Evolutionary conservation across 805 yeast species (phyloP).

Genomic region (Starmerella vaccinii): DNA sequence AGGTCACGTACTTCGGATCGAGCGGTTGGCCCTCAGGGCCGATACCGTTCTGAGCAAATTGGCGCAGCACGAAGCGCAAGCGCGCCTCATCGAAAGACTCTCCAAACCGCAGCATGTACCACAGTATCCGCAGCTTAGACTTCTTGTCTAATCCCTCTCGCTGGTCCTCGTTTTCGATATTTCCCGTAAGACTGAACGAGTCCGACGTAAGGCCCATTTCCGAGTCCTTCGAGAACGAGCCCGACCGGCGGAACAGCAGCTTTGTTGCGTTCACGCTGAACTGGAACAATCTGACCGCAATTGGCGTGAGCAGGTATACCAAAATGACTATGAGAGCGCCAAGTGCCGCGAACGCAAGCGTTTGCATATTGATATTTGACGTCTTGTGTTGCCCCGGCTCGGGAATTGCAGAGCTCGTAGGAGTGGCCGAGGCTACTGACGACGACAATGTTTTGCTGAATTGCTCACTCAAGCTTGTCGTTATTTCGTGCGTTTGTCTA

Average conservation of each 20-base stretch:
- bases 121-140: conserved; percentile 43
- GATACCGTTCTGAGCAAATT: conserved; percentile 43
- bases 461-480: not conserved
- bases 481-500: not conserved
- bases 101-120: conserved; percentile 43
- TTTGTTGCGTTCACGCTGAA: conserved; percentile 9
- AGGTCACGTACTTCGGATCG: conserved; percentile 51
- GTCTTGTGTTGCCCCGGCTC: not conserved
- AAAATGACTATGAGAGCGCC: not conserved
- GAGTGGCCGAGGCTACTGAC: not conserved
- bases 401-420: not conserved
- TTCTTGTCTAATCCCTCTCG: conserved; percentile 52
- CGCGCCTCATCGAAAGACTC: conserved; percentile 65
- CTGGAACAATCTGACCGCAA: not conserved
- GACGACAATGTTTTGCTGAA: no score
- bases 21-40: conserved; percentile 57
- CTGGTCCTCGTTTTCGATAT: conserved; percentile 40
- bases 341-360: not conserved
- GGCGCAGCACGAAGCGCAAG: conserved; percentile 38
- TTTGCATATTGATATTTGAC: not conserved
- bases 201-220: conserved; percentile 46
- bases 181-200: conserved; percentile 45
- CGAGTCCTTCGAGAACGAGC: conserved; percentile 19
- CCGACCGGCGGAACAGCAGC: not conserved
- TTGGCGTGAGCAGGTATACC: conserved; percentile 8